A percentile compares a stretch with the other conserved stretches of the same genome.
These are phyloP conservation scores for Ophiostoma quercus DNA, from an alignment of 2,329 filamentous ascomycete genomes.

Conservation along the genomic window DNA sequence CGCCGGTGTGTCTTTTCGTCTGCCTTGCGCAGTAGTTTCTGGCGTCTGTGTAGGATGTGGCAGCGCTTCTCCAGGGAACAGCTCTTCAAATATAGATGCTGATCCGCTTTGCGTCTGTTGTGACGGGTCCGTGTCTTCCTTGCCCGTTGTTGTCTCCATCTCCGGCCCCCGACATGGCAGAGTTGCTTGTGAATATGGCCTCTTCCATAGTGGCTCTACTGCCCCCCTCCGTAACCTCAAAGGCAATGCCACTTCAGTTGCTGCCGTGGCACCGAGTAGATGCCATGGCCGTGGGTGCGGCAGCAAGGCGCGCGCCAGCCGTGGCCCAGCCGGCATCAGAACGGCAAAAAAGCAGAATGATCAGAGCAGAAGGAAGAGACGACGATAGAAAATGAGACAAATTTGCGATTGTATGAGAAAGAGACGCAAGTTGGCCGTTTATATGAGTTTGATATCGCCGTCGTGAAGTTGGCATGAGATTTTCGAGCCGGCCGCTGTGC, in stretches of 20 bases:
- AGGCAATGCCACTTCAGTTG: neutral
- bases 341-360: neutral
- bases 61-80: conserved; percentile 24
- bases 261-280: neutral
- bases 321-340: conserved; percentile 19
- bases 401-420: neutral
- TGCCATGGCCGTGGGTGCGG: conserved; percentile 3
- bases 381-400: neutral
- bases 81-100: conserved; percentile 25
- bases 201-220: neutral
- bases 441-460: neutral
- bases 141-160: neutral
- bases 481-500: neutral
- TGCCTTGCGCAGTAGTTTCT: neutral
- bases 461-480: neutral
- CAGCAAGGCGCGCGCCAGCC: conserved; percentile 18
- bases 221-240: neutral
- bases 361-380: neutral
- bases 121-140: neutral
- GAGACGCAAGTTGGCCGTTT: neutral
- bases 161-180: neutral
- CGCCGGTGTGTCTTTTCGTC: neutral
- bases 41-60: neutral
- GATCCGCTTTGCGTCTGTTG: neutral
- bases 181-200: neutral